phyloP scores from a whole-genome alignment of 768 basidiomycete species.

The Hebeloma cylindrosporum region DNA sequence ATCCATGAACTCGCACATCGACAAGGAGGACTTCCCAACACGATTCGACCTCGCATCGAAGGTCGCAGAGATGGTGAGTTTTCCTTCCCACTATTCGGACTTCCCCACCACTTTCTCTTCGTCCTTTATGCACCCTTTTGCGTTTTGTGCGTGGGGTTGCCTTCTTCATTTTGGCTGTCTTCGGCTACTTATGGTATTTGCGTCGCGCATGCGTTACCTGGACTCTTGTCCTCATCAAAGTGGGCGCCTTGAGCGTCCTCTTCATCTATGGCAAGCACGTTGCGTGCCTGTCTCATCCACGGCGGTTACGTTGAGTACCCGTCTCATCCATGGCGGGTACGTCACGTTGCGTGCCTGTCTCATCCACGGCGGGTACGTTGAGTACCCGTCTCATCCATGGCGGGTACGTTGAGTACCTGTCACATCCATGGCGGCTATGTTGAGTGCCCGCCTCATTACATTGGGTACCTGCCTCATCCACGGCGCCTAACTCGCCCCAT shows the following conservation, averaged over 20 bases:
- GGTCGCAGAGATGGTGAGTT: slow-evolving; percentile 28
- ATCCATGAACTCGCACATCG: slow-evolving; percentile 25
- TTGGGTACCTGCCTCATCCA: not conserved
- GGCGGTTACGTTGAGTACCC: no score
- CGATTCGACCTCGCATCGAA: slow-evolving; percentile 24
- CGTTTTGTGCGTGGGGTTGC: not conserved
- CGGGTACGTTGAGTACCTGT: no score
- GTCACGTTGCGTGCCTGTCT: no score
- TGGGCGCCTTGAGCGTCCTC: no score
- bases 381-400: no score
- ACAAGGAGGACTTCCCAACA: slow-evolving; percentile 26
- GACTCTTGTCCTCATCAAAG: no score
- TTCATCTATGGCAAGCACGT: no score
- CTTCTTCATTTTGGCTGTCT: not conserved
- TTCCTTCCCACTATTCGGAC: not conserved
- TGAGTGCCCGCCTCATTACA: no score
- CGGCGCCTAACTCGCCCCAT: not conserved
- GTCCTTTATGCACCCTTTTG: slow-evolving; percentile 1
- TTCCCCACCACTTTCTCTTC: not conserved
- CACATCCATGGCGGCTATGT: no score
- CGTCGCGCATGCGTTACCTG: not conserved
- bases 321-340: no score
- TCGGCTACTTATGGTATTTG: not conserved
- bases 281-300: no score
- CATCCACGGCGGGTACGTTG: no score